Evolutionary conservation across 1,284 basidiomycete genomes (phyloP), one percentile per base, ranked within the genome.

Genomic region (Tilletia caries): DNA sequence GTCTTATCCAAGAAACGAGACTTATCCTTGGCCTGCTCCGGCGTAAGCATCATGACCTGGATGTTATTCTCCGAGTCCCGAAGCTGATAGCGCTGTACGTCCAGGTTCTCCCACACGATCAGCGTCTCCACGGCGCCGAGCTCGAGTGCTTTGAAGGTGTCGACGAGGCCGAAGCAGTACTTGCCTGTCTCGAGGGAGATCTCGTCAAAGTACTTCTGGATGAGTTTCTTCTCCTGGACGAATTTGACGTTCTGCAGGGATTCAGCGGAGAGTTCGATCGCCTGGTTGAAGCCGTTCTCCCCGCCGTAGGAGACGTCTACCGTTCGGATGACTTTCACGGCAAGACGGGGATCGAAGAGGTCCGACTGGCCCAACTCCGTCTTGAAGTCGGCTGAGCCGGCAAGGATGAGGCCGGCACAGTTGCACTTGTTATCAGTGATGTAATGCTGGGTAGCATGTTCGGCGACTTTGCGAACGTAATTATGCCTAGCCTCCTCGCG

Each of bases 401-500:
- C 96, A 20, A 99, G 88, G n/a, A 99, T 93, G 67, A 99, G 86
- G 65, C 96, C 96, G 66, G 92, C 91, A 33, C 96, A 93, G 84
- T 99, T 99, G 86, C 98, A 95, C 85, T 96, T 97, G 87, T 98
- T 96, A 84, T 90, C 91, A 62, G 94, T 94, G 85, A 99, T 97
- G 84, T 93, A 99, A 85, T 98, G 94, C 85, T 98, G 95, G 10
- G 98, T 95, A 1, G 96, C 94, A 69, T 90, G 86, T 85, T 99
- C 95, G 67, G 95, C 95, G 70, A 98, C 95, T 86, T 99, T 99
- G 79, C 96, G 92, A 65, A 98, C 95, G 84, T 99, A 99, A 86
- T 98, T 99, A 89, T 98, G 95, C 69, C 96, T 90, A 82, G 97
- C 97, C 86, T 99, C 96, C 83, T 98, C 96, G 84, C 96, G 92